Percentiles rank a stretch among this genome's conserved stretches.
These are phyloP conservation scores for Westerdykella sp. DNA, from an alignment of 2,329 filamentous ascomycete species.

Conservation along the genomic window DNA sequence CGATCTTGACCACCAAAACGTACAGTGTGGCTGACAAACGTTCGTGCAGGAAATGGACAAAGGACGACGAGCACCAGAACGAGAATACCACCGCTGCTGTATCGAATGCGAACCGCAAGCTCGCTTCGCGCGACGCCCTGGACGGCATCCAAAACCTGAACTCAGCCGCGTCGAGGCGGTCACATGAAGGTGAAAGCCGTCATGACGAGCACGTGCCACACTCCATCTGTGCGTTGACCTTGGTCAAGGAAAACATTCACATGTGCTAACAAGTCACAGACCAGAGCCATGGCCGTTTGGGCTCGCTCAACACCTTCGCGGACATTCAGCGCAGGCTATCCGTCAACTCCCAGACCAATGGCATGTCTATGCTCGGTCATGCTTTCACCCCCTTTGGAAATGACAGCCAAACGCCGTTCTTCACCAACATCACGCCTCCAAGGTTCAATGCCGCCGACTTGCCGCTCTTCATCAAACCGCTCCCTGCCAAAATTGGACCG, in stretches of 20 bases:
- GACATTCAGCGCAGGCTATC: slow-evolving; percentile 43
- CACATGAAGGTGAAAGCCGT: slow-evolving; percentile 44
- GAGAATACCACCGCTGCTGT: slow-evolving; percentile 12
- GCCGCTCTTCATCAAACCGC: slow-evolving; percentile 68
- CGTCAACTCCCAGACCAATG: slow-evolving; percentile 31
- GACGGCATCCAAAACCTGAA: slow-evolving; percentile 30
- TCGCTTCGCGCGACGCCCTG: slow-evolving; percentile 35
- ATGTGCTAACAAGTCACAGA: slow-evolving; percentile 35
- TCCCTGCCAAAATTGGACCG: slow-evolving; percentile 67
- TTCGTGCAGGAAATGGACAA: slow-evolving; percentile 37
- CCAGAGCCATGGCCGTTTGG: slow-evolving; percentile 43
- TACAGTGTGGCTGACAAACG: slow-evolving; percentile 15
- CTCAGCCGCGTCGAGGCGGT: slow-evolving; percentile 27
- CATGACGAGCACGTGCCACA: slow-evolving; percentile 56
- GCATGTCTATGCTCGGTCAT: slow-evolving; percentile 22
- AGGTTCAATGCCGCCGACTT: slow-evolving; percentile 44
- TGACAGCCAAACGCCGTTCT: slow-evolving; percentile 28
- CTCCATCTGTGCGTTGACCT: slow-evolving; percentile 51
- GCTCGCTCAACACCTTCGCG: slow-evolving; percentile 33
- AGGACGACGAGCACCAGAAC: slow-evolving; percentile 34
- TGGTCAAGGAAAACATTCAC: slow-evolving; percentile 4
- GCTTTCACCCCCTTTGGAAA: slow-evolving; percentile 32
- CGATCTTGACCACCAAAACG: not conserved
- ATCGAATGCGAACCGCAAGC: slow-evolving; percentile 29
- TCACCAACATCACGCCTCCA: slow-evolving; percentile 44